Percentiles rank a stretch among this genome's conserved stretches.
These are phyloP conservation scores for Suillus subluteus DNA, from an alignment of 768 basidiomycete genomes.

Conservation along the genomic window DNA sequence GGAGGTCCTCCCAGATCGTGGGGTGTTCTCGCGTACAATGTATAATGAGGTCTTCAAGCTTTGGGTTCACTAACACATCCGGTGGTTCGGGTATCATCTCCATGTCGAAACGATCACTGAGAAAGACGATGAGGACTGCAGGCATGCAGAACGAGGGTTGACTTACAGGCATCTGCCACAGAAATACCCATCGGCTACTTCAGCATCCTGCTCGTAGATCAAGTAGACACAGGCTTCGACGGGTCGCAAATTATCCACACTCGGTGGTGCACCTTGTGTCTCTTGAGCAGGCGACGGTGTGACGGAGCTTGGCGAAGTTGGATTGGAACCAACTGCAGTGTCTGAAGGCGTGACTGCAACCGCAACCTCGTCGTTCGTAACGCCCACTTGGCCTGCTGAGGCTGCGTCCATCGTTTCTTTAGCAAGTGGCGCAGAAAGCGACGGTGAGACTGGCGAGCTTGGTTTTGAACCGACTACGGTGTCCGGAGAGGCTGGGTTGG, in stretches of 20 bases:
- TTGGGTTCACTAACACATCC: conserved; percentile 30
- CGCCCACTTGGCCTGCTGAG: not conserved
- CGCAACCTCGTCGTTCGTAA: not conserved
- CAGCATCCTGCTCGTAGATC: conserved; percentile 38
- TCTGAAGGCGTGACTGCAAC: conserved; percentile 3
- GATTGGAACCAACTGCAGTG: conserved; percentile 1
- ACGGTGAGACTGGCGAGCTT: not conserved
- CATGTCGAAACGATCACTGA: conserved; percentile 31
- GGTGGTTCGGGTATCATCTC: conserved; percentile 33
- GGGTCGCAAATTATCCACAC: conserved; percentile 37
- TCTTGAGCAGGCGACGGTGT: conserved; percentile 4
- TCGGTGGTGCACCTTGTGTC: not conserved
- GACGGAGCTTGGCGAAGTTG: conserved; percentile 1
- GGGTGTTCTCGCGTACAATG: conserved; percentile 56
- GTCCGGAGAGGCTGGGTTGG: not conserved
- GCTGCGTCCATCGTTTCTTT: conserved; percentile 2
- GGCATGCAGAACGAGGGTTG: not conserved
- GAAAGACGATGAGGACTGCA: not conserved
- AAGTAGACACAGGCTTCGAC: conserved; percentile 45
- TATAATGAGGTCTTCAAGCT: conserved; percentile 45
- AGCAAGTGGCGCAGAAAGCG: not conserved
- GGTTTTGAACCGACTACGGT: not conserved
- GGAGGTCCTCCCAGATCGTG: conserved; percentile 50
- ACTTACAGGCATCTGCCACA: conserved; percentile 61
- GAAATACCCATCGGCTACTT: conserved; percentile 32